Evolutionary conservation across 352 stramenopile species (phyloP).

Genomic region (Phytophthora colocasiae): DNA sequence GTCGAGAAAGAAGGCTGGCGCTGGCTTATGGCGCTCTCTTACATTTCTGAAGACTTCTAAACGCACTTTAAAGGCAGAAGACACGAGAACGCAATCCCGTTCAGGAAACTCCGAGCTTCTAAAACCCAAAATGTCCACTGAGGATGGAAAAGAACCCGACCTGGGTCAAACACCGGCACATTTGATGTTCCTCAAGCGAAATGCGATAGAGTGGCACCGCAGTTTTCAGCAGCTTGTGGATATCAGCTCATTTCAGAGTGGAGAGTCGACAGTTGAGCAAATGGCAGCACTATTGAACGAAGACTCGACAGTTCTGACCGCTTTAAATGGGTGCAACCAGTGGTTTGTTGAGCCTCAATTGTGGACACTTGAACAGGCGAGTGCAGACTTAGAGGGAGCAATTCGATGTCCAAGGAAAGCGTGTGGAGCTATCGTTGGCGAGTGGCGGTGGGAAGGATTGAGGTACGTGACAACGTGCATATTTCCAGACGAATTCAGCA

Average conservation of each 20-base stretch:
- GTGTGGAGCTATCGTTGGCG: constrained; percentile 47
- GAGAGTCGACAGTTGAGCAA: constrained; percentile 31
- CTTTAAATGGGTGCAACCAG: constrained; percentile 39
- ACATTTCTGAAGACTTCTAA: constrained; percentile 47
- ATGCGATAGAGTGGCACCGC: constrained; percentile 46
- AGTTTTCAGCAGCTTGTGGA: constrained; percentile 34
- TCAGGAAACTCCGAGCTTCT: constrained; percentile 23
- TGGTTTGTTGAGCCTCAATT: constrained; percentile 61
- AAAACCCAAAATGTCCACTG: constrained; percentile 5
- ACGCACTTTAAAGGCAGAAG: constrained; percentile 37
- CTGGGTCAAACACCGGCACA: constrained; percentile 23
- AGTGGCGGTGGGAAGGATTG: constrained; percentile 63
- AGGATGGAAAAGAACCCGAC: constrained; percentile 2
- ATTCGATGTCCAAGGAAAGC: constrained; percentile 53
- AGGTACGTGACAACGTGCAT: constrained; percentile 32
- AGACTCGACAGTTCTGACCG: constrained; percentile 38
- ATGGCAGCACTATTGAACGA: constrained; percentile 41
- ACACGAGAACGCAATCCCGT: constrained; percentile 12
- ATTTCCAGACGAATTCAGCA: background rate
- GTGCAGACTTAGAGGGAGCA: constrained; percentile 24
- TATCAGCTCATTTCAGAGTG: constrained; percentile 8
- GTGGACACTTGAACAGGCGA: constrained; percentile 49
- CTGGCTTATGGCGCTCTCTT: constrained; percentile 50
- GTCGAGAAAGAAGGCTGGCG: constrained; percentile 25
- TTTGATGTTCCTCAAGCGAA: constrained; percentile 39